Base-by-base conservation (phyloP, 257 asterid species). In the Solanum tarapatanum region DNA sequence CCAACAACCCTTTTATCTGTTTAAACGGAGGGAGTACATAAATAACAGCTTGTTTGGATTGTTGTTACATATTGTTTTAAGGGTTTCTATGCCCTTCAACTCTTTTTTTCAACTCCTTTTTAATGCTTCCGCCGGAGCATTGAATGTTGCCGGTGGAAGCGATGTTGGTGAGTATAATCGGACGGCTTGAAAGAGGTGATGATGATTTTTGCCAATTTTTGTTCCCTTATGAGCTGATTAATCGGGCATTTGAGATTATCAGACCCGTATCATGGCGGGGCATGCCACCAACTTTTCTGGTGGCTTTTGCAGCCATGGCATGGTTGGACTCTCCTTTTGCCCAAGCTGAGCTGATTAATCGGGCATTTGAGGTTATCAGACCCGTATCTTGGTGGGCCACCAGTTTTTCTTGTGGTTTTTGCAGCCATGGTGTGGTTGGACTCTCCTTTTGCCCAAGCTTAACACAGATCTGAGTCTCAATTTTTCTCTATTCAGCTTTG, bases 371-470 rank as follows among this genome's bases (percentile, higher is more conserved):
- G 87, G 17, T 62, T 11, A 86, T 32, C 23, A 6, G 79, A 58
- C 90, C 82, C 74, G 88, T 84, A 86, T 70, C 91, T 87, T 82
- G 91, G 90, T 72, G 9, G 87, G 90, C 88, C 90, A 88, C 83
- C 86, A 88, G 12, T 1, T 70, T 28, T 70, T 28, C 6, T 70
- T 36, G 76, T 72, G 90, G 82, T 26, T 68, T 84, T 88, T 85
- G 91, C 92, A 90, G 91, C 89, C 88, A 90, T 90, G 90, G 92
- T 89, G 84, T 33, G 64, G 36, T 24, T 88, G 77, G 82, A 35
- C 48, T 73, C 28, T 73, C 26, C 74, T 21, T 19, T 73, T 33
- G 82, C 82, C 28, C 12, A 23, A 35, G 43, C 82, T 17, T 19
- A 73, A 35, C 82, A 64, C 41, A 36, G 69, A 83, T 75, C 88